Base-by-base conservation (phyloP, 1,284 basidiomycete species). In the Hortiboletus rubellus region DNA sequence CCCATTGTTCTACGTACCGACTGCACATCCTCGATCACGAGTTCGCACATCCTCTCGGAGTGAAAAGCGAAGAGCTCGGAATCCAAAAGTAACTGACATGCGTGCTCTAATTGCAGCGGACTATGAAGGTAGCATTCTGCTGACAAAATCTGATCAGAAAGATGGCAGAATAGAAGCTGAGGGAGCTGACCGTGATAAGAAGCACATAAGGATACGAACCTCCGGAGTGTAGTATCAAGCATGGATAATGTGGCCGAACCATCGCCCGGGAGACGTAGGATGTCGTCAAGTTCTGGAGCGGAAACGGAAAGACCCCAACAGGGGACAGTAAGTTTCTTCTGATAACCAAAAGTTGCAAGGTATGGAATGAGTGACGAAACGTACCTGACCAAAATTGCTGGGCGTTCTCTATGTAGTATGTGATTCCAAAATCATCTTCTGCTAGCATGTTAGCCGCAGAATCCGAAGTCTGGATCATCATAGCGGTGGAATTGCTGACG, bases 31-130 rank as follows among this genome's bases (percentile, higher is more conserved):
- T 85, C 79, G 45, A 89, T 79, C 46, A 94, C 76, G 38, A 87
- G 80, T 62, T 91, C 89, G 54, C 88, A 86, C 91, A 96, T 95
- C 37, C 94, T 79, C 67, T 94, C 92, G 3, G 91, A 92, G 69
- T 96, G 92, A 67, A 90, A 94, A 6, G 82, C 73, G 65, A 96
- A 96, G 45, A 97, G 79, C 64, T 95, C 93, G 0, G 90, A 93
- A 57, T 85, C 83, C 47, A 95, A 77, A 17, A 96, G 76, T 38
- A 89, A 74, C 36, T 81, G 76, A 65, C 90, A 87, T 10, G 92
- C 92, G 67, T 92, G 87, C 59, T 91, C 83, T 50, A 96, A 80
- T 64, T 94, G 91, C n/a, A 86, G 71, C 9, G 86, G 86, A 50
- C 83, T 87, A 59, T 90, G 87, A 33, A 96, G 79, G 72, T 91